Evolutionary conservation across 352 stramenopile genomes (phyloP).

Genomic region (Globisporangium megalacanthum): DNA sequence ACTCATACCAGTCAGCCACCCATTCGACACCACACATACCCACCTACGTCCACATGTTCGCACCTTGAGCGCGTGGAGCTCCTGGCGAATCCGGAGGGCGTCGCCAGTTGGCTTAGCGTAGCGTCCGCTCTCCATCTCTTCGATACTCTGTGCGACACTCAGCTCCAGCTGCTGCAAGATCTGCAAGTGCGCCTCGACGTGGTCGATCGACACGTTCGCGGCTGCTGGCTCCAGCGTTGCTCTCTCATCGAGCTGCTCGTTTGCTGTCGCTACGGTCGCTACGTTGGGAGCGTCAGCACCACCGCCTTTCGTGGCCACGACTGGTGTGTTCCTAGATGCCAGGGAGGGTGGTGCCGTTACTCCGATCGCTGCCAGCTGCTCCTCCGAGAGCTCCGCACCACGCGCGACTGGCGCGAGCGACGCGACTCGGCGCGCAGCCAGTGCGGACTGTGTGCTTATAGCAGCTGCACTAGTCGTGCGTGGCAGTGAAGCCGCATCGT

Average conservation of each 20-base stretch:
- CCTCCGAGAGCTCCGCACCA: slow-evolving; percentile 9
- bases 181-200: slow-evolving; percentile 70
- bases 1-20: background rate
- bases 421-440: background rate
- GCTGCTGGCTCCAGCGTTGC: background rate
- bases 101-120: slow-evolving; percentile 23
- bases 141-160: slow-evolving; percentile 62
- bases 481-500: background rate
- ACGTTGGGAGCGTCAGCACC: background rate
- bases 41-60: background rate
- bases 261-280: background rate
- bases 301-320: background rate
- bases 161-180: slow-evolving; percentile 69
- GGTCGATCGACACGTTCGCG: slow-evolving; percentile 62
- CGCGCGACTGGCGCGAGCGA: background rate
- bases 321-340: background rate
- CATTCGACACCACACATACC: background rate
- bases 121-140: slow-evolving; percentile 23
- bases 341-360: background rate
- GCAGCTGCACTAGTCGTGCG: background rate
- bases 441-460: background rate
- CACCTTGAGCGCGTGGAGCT: slow-evolving; percentile 37
- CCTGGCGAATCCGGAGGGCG: slow-evolving; percentile 23
- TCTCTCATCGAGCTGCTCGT: background rate
- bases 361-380: slow-evolving; percentile 13